Evolutionary conservation across 2,329 filamentous ascomycete species (phyloP).

Genomic region (Elsinoe fawcettii): DNA sequence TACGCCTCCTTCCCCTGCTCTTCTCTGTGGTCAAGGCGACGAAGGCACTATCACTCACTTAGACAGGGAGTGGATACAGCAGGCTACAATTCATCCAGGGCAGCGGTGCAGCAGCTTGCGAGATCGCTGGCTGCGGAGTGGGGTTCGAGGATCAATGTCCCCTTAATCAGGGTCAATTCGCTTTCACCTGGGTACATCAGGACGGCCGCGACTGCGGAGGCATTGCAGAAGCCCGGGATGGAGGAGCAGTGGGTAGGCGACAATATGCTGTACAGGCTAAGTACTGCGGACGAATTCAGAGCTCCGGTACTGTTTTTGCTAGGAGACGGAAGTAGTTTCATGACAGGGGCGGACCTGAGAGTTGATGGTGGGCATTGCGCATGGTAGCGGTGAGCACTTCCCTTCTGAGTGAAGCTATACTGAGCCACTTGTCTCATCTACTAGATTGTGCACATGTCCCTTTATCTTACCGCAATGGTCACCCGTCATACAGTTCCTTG

Average conservation of each 20-base stretch:
- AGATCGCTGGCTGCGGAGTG: conserved; percentile 48
- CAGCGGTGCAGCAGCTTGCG: conserved; percentile 45
- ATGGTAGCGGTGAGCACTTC: too few species aligned
- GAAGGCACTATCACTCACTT: neutral
- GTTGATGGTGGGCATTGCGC: conserved; percentile 15
- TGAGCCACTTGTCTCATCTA: too few species aligned
- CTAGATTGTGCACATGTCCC: too few species aligned
- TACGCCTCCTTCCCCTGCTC: neutral
- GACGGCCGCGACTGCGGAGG: conserved; percentile 4
- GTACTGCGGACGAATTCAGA: conserved; percentile 5
- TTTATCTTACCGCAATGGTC: too few species aligned
- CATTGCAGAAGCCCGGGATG: conserved; percentile 11
- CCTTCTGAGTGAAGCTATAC: too few species aligned
- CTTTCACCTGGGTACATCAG: conserved; percentile 29
- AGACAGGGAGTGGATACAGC: conserved; percentile 34
- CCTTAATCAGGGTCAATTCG: conserved; percentile 34
- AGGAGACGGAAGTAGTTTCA: conserved; percentile 12
- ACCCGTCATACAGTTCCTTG: too few species aligned
- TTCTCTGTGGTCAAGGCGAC: neutral
- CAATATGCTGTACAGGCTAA: conserved; percentile 11
- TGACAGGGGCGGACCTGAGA: conserved; percentile 14
- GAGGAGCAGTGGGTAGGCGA: conserved; percentile 10
- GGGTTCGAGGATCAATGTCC: conserved; percentile 36
- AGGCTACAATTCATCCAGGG: conserved; percentile 49
- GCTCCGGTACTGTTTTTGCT: conserved; percentile 7